Evolutionary conservation across 257 asterid species (phyloP).

Genomic region (Hygrophila difformis): DNA sequence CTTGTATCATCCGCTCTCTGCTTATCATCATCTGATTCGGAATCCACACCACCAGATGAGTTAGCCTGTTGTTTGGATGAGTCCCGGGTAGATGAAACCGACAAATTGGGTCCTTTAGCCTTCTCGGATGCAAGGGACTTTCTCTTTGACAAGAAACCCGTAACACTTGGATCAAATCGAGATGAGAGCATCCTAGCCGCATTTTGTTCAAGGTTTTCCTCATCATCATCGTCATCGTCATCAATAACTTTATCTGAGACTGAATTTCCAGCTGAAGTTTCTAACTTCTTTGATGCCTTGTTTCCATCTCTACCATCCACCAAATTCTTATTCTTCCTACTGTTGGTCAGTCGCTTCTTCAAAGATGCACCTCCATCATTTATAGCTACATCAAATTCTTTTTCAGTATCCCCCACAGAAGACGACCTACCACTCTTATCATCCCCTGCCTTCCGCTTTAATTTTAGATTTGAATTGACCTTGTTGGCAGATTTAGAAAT

Average conservation of each 20-base stretch:
- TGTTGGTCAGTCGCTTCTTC: conserved; percentile 26
- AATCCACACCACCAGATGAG: conserved; percentile 29
- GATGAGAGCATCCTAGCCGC: conserved; percentile 90
- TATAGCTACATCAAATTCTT: conserved; percentile 20
- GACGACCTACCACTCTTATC: conserved; percentile 12
- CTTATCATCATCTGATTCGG: conserved; percentile 33
- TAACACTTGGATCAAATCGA: conserved; percentile 77
- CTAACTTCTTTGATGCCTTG: conserved; percentile 22
- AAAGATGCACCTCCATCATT: conserved; percentile 28
- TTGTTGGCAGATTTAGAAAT: conserved; percentile 2
- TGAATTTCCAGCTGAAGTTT: conserved; percentile 29
- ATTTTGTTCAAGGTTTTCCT: conserved; percentile 75
- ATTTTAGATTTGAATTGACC: background rate
- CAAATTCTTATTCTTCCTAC: conserved; percentile 28
- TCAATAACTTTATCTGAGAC: conserved; percentile 23
- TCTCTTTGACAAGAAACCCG: conserved; percentile 47
- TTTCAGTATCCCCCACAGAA: conserved; percentile 22
- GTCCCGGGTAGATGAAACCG: conserved; percentile 31
- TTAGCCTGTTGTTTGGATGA: conserved; percentile 26
- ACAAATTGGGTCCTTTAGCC: conserved; percentile 30
- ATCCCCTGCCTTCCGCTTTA: conserved; percentile 23
- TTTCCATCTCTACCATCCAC: conserved; percentile 24
- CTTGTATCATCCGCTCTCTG: too few relatives aligned
- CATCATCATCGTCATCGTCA: conserved; percentile 54
- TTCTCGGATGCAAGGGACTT: conserved; percentile 28